Base-by-base conservation (phyloP, 257 asterid genomes). In the Misopates orontium region DNA sequence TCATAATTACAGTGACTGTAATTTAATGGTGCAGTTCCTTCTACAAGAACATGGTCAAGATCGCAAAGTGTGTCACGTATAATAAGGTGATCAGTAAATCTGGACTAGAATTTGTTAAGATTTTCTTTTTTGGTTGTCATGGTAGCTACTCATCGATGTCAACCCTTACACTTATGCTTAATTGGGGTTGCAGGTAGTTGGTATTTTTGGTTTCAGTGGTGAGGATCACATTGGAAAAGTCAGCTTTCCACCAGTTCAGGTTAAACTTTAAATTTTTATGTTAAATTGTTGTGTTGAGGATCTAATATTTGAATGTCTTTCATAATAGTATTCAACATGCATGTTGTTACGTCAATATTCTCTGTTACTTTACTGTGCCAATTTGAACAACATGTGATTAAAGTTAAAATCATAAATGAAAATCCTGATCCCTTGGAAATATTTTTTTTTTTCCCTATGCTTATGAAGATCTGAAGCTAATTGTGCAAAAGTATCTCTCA, bases 181-280 rank as follows among this genome's bases (percentile, higher is more conserved):
- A 10, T 61, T 49, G 68, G 41, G 44, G 47, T 51, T 60, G 70
- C 85, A 90, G 99, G 97, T 78, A 28, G 91, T 84, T 42, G 96
- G 96, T 47, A 90, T 93, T 57, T 93, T 93, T 73, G 99, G 99
- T 74, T 93, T 93, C 77, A 82, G 71, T 31, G 97, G 97, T 48
- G 99, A 93, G 78, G 99, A 93, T 73, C 96, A 90, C 85, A 93
- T 93, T 36, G 99, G 97, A 32, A 93, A 90, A 81, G 84, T 84
- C 75, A 69, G 87, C 83, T 93, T 93, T 69, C 99, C 99, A 20
- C 92, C 99, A 23, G 79, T 93, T 65, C 99, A 93, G 99, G 99
- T 93, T 61, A 24, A n/a, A 52, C 20, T 51, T 28, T 32, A 14
- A 15, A 51, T 20, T 8, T 12, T 5, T 9, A 53, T 67, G 10